Evolutionary conservation across 108 stramenopile genomes (phyloP).

Genomic region (Poteriospumella lacustris): DNA sequence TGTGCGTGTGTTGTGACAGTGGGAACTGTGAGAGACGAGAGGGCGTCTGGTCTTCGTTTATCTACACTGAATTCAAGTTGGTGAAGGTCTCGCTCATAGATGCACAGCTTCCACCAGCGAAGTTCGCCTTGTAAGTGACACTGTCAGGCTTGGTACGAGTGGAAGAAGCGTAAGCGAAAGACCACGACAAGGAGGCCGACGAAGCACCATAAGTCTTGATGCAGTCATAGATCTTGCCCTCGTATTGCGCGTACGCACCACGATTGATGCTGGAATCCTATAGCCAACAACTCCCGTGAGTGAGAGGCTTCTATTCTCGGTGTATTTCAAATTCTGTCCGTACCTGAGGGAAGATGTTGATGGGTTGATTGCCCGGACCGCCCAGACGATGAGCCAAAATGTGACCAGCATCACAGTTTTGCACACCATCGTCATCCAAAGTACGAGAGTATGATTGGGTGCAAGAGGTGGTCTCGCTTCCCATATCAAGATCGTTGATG

Average conservation of each 20-base stretch:
- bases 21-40: too few species aligned
- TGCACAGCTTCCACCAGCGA: conserved; percentile 16
- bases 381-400: conserved; percentile 25
- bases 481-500: not conserved
- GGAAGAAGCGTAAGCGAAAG: conserved; percentile 3
- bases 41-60: too few species aligned
- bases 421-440: conserved; percentile 30
- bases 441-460: conserved; percentile 20
- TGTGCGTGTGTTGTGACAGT: too few species aligned
- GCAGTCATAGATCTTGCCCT: conserved; percentile 25
- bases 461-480: conserved; percentile 16
- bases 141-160: not conserved
- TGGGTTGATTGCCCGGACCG: conserved; percentile 22
- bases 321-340: too few species aligned
- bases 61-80: too few species aligned
- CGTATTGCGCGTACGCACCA: conserved; percentile 19
- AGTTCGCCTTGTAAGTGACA: conserved; percentile 4
- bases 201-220: not conserved
- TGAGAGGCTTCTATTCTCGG: not conserved
- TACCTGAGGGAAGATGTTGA: conserved; percentile 29
- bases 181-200: not conserved
- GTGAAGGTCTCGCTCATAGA: conserved; percentile 11
- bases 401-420: conserved; percentile 32
- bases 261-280: conserved; percentile 11
- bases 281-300: not conserved